Evolutionary conservation across 2,329 filamentous ascomycete species (phyloP).

Genomic region (Capronia americana): DNA sequence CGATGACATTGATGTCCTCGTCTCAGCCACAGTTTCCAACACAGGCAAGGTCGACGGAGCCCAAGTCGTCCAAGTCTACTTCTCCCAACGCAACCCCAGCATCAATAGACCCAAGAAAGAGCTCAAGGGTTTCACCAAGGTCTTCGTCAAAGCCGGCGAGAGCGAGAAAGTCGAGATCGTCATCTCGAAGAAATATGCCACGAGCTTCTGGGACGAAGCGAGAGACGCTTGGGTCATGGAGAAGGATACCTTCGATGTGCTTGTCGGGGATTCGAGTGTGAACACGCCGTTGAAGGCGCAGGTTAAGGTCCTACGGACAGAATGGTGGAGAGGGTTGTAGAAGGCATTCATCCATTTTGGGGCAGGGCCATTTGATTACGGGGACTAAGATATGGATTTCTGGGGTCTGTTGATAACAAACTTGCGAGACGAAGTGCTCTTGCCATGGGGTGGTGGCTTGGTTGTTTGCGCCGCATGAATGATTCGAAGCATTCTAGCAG

Average conservation of each 20-base stretch:
- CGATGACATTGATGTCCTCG: conserved; percentile 55
- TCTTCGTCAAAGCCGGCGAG: conserved; percentile 66
- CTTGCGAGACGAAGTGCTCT: not conserved
- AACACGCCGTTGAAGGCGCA: conserved; percentile 51
- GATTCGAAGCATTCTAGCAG: not conserved
- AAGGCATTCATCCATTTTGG: conserved; percentile 21
- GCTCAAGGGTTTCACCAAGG: conserved; percentile 70
- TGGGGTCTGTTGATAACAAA: not conserved
- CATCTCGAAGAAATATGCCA: conserved; percentile 67
- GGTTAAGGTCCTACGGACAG: conserved; percentile 66
- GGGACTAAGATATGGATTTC: not conserved
- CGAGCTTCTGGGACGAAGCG: conserved; percentile 74
- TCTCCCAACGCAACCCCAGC: conserved; percentile 54
- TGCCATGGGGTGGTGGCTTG: not conserved
- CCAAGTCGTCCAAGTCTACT: conserved; percentile 63
- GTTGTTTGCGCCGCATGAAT: not conserved
- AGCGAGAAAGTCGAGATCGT: conserved; percentile 63
- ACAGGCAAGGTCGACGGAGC: conserved; percentile 60
- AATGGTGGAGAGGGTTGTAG: conserved; percentile 71
- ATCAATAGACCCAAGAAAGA: conserved; percentile 66
- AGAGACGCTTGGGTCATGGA: conserved; percentile 70
- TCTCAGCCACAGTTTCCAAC: conserved; percentile 59
- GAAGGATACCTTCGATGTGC: conserved; percentile 68
- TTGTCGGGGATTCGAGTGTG: conserved; percentile 62
- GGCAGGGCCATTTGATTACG: not conserved